phyloP scores from a whole-genome alignment of 2,329 filamentous ascomycete species.

The Aspergillus texensis region DNA sequence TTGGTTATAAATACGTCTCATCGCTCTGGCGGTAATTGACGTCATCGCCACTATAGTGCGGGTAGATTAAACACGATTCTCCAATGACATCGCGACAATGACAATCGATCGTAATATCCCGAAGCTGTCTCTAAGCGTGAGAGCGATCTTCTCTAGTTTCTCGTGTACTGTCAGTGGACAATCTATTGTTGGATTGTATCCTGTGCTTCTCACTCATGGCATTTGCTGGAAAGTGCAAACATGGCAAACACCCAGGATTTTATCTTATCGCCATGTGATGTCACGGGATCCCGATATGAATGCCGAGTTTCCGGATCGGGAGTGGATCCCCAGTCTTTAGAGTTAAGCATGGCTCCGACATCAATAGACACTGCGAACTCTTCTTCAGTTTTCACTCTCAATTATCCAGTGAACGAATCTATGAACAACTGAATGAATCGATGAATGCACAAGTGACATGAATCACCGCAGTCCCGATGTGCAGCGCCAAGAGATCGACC shows the following conservation, averaged over 20 bases:
- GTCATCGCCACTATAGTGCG: background rate
- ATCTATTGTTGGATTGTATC: too few species aligned
- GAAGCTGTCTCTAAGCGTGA: background rate
- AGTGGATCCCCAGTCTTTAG: background rate
- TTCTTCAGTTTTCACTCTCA: background rate
- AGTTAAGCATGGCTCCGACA: background rate
- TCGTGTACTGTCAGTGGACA: too few species aligned
- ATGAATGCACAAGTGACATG: background rate
- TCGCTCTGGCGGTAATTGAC: background rate
- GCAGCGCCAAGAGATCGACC: constrained; percentile 32
- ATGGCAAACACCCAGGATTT: background rate
- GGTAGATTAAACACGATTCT: background rate
- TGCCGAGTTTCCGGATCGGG: background rate
- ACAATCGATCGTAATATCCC: background rate
- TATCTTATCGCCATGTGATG: background rate
- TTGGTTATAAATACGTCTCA: background rate
- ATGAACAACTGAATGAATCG: background rate
- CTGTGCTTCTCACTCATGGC: background rate
- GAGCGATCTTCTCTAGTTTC: background rate
- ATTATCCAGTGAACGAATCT: background rate
- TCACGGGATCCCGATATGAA: background rate
- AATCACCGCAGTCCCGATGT: constrained; percentile 7
- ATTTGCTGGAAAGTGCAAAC: background rate
- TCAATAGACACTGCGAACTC: background rate
- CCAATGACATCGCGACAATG: background rate